phyloP scores from a whole-genome alignment of 2,329 filamentous ascomycete species.

The Berkeleyomyces basicola region DNA sequence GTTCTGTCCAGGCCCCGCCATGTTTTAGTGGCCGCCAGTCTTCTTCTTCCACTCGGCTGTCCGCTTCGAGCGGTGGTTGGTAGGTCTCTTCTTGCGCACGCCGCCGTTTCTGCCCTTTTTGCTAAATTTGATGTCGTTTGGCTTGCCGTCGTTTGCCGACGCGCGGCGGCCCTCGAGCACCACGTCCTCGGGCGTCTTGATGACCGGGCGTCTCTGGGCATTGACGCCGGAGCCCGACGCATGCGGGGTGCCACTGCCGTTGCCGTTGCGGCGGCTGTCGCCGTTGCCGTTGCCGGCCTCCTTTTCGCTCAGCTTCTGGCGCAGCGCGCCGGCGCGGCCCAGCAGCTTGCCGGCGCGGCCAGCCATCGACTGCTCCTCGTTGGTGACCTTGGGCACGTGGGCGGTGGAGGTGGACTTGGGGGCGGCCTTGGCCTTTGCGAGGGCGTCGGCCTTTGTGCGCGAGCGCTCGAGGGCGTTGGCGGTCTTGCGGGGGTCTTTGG shows the following conservation, averaged over 20 bases:
- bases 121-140: conserved; percentile 43
- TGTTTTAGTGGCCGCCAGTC: conserved; percentile 7
- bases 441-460: conserved; percentile 17
- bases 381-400: conserved; percentile 54
- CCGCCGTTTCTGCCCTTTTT: conserved; percentile 32
- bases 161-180: conserved; percentile 73
- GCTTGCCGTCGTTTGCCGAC: conserved; percentile 46
- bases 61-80: conserved; percentile 24
- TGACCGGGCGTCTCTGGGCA: conserved; percentile 16
- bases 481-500: conserved; percentile 55
- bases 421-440: conserved; percentile 23
- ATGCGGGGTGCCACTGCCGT: conserved; percentile 10
- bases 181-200: conserved; percentile 48
- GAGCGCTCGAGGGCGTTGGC: conserved; percentile 32
- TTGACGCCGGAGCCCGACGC: conserved; percentile 9
- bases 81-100: conserved; percentile 24
- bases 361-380: conserved; percentile 51
- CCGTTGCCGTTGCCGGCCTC: conserved; percentile 15
- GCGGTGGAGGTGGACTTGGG: conserved; percentile 27
- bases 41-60: conserved; percentile 31
- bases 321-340: conserved; percentile 47
- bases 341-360: conserved; percentile 62
- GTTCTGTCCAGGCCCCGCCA: background rate
- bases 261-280: conserved; percentile 18
- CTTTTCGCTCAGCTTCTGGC: conserved; percentile 22